Evolutionary conservation across 495 filamentous ascomycete genomes (phyloP).

Genomic region (Neurospora sp.): DNA sequence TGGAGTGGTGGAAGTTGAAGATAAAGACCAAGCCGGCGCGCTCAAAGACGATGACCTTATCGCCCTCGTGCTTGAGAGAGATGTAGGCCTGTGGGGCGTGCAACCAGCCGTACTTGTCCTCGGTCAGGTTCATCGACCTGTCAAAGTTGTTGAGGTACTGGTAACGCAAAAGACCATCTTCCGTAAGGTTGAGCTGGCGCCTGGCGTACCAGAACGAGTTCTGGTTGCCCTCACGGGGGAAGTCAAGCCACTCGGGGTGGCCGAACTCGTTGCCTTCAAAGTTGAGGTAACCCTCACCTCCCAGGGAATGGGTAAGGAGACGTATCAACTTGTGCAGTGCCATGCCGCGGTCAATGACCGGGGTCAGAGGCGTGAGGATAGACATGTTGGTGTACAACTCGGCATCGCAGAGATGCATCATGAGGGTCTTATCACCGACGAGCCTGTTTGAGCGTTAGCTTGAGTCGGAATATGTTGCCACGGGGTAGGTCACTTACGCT

Average conservation of each 20-base stretch:
- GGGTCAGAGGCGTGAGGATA: constrained; percentile 66
- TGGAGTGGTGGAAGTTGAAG: constrained; percentile 89
- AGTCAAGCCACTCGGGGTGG: constrained; percentile 98
- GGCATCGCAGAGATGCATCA: constrained; percentile 98
- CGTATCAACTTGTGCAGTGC: constrained; percentile 95
- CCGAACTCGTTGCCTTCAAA: constrained; percentile 99
- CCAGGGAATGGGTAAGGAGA: constrained; percentile 84
- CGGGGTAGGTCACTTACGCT: constrained; percentile 56
- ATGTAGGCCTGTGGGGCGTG: constrained; percentile 81
- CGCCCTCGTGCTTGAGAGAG: constrained; percentile 83
- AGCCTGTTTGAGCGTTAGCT: constrained; percentile 49
- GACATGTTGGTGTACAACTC: constrained; percentile 99
- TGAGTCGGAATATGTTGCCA: neutral
- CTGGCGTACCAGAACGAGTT: constrained; percentile 97
- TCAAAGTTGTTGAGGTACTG: constrained; percentile 92
- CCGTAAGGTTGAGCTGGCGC: constrained; percentile 86
- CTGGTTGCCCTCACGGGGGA: constrained; percentile 86
- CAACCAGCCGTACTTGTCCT: constrained; percentile 89
- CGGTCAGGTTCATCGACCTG: constrained; percentile 74
- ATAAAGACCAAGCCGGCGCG: constrained; percentile 82
- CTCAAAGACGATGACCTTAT: constrained; percentile 96
- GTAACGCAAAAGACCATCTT: constrained; percentile 80
- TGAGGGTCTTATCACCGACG: constrained; percentile 89
- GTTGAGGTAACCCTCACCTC: constrained; percentile 95
- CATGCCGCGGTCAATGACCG: constrained; percentile 85